These are phyloP conservation scores for Nasturtium officinale DNA, from an alignment of 345 rosid genomes.

Conservation along the genomic window DNA sequence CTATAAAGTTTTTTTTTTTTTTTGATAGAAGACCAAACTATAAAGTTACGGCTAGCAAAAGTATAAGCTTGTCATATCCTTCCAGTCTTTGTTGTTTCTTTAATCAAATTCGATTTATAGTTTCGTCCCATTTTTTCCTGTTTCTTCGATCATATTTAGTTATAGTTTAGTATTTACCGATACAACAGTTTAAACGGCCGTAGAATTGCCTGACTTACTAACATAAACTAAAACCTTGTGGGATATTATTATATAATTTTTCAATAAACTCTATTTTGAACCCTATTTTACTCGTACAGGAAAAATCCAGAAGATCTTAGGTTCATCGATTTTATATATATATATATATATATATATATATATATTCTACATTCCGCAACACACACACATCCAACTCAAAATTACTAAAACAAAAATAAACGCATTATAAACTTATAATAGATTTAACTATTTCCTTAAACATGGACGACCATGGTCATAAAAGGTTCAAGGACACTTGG, in stretches of 20 bases:
- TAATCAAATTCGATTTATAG: background rate
- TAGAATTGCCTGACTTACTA: background rate
- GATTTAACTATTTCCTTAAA: background rate
- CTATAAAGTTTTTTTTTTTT: too few species aligned
- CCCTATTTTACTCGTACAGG: background rate
- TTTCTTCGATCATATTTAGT: too few species aligned
- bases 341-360: background rate
- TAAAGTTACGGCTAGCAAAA: background rate
- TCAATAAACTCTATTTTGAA: background rate
- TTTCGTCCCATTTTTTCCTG: background rate
- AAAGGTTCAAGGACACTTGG: slow-evolving; percentile 70
- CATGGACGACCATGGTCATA: background rate
- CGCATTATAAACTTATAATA: slow-evolving; percentile 15
- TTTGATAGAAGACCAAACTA: too few species aligned
- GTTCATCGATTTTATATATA: background rate
- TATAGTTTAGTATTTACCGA: too few species aligned
- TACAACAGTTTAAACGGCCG: background rate
- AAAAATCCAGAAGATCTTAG: background rate
- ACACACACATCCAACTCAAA: slow-evolving; percentile 14
- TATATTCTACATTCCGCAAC: slow-evolving; percentile 21
- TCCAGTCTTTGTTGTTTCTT: too few species aligned
- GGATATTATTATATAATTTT: background rate
- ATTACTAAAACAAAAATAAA: slow-evolving; percentile 17
- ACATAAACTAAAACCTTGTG: background rate
- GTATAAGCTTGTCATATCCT: background rate